phyloP scores from a whole-genome alignment of 2,329 filamentous ascomycete species.

The Drechmeria coniospora region DNA sequence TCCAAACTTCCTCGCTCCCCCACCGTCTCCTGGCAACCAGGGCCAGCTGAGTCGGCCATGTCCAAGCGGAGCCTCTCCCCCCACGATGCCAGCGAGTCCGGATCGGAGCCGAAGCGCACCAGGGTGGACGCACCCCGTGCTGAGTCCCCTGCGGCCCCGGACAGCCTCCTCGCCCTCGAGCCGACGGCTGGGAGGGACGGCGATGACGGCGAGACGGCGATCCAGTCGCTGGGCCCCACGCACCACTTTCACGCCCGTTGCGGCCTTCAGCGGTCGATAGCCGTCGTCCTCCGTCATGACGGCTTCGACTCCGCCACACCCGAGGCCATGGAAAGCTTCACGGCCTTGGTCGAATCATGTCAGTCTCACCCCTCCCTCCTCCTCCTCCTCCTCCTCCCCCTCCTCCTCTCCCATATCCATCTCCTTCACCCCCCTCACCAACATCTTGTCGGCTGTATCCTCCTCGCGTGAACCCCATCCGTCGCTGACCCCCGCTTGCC shows the following conservation, averaged over 20 bases:
- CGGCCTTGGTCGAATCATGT: slow-evolving; percentile 42
- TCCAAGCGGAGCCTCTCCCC: slow-evolving; percentile 22
- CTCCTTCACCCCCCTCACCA: no score
- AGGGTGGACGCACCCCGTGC: slow-evolving; percentile 4
- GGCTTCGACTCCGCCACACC: slow-evolving; percentile 40
- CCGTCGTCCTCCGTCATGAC: slow-evolving; percentile 38
- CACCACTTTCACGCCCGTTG: slow-evolving; percentile 17
- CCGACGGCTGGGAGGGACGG: not conserved
- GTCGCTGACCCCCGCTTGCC: slow-evolving; percentile 7
- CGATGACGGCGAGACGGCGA: not conserved
- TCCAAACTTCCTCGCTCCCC: no score
- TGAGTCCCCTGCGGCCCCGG: not conserved
- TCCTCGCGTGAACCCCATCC: no score
- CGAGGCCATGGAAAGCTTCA: slow-evolving; percentile 44
- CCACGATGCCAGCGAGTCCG: slow-evolving; percentile 11
- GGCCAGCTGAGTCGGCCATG: no score
- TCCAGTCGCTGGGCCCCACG: slow-evolving; percentile 11
- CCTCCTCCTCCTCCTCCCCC: not conserved
- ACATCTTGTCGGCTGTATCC: no score
- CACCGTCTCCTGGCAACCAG: no score
- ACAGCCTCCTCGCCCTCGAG: not conserved
- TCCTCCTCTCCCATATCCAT: no score
- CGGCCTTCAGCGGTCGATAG: slow-evolving; percentile 38
- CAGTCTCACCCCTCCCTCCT: slow-evolving; percentile 10
- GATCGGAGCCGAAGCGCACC: slow-evolving; percentile 16